Conservation (phyloP, 1,139 yeast species). For the Hemisphaericaspora subhashii region DNA sequence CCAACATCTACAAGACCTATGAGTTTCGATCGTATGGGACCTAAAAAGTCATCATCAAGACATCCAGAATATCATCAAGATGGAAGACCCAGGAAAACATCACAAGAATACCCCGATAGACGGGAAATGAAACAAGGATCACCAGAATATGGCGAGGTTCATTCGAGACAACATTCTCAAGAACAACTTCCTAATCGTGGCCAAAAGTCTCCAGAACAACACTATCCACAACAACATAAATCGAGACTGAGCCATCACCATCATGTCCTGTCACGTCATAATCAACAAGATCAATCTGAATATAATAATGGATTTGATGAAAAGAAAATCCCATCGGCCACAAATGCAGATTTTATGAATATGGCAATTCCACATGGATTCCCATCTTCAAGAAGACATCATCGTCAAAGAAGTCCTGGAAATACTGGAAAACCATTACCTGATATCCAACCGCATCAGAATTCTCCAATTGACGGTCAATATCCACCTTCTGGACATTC, state of each 20-base stretch:
- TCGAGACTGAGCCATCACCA: background rate
- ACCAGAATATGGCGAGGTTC: background rate
- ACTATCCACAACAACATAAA: conserved; percentile 7
- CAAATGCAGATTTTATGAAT: conserved; percentile 11
- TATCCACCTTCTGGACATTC: conserved; percentile 1
- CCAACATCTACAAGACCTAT: conserved; percentile 9
- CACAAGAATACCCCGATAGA: background rate
- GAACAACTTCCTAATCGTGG: background rate
- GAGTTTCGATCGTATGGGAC: conserved; percentile 7
- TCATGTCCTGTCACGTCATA: conserved; percentile 3
- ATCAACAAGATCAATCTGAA: conserved; percentile 6
- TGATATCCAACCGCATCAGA: background rate
- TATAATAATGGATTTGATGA: conserved; percentile 4
- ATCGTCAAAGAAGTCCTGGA: conserved; percentile 16
- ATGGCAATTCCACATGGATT: conserved; percentile 1
- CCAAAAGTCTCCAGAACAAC: conserved; percentile 5
- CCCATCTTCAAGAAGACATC: conserved; percentile 9
- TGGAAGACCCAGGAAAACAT: conserved; percentile 2
- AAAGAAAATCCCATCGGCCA: conserved; percentile 14
- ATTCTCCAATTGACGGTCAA: background rate
- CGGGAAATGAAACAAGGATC: background rate
- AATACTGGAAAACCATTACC: conserved; percentile 3
- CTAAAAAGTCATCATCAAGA: conserved; percentile 5
- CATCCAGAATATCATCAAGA: conserved; percentile 1
- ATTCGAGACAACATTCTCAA: background rate